Conservation (phyloP, 805 yeast species). For the Candida patagonica region DNA sequence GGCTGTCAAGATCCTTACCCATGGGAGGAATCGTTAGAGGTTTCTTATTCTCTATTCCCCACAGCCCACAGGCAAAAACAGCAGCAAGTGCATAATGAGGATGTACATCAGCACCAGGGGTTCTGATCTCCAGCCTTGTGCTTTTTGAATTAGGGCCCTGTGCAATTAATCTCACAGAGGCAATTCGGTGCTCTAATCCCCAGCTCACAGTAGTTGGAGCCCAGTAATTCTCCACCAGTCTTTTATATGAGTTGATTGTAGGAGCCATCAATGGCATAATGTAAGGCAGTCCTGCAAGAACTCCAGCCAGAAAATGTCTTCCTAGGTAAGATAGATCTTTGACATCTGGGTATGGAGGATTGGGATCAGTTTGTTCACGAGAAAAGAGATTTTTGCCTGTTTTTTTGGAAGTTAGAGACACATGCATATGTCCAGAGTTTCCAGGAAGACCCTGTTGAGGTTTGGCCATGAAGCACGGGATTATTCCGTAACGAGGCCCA, state of each 20-base stretch:
- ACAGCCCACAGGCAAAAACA: slow-evolving; percentile 24
- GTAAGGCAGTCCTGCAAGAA: slow-evolving; percentile 25
- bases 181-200: slow-evolving; percentile 29
- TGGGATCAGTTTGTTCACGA: slow-evolving; percentile 17
- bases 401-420: slow-evolving; percentile 20
- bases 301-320: slow-evolving; percentile 27
- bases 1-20: slow-evolving; percentile 16
- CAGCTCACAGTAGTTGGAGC: slow-evolving; percentile 30
- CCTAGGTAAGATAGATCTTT: slow-evolving; percentile 22
- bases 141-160: slow-evolving; percentile 22
- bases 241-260: slow-evolving; percentile 28
- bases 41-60: slow-evolving; percentile 23
- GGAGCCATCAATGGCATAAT: slow-evolving; percentile 31
- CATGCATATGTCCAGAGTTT: slow-evolving; percentile 29
- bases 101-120: slow-evolving; percentile 30
- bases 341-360: slow-evolving; percentile 23
- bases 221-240: slow-evolving; percentile 29
- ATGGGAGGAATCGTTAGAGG: slow-evolving; percentile 23
- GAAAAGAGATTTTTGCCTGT: slow-evolving; percentile 23
- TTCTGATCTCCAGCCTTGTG: slow-evolving; percentile 27
- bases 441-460: slow-evolving; percentile 29
- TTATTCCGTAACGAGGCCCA: slow-evolving; percentile 20
- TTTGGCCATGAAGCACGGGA: slow-evolving; percentile 32
- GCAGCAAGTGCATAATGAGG: slow-evolving; percentile 29
- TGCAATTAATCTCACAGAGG: slow-evolving; percentile 26